Evolutionary conservation across 495 filamentous ascomycete species (phyloP), one percentile per base, ranked within the genome.

Genomic region (Bryoglossum gracile): DNA sequence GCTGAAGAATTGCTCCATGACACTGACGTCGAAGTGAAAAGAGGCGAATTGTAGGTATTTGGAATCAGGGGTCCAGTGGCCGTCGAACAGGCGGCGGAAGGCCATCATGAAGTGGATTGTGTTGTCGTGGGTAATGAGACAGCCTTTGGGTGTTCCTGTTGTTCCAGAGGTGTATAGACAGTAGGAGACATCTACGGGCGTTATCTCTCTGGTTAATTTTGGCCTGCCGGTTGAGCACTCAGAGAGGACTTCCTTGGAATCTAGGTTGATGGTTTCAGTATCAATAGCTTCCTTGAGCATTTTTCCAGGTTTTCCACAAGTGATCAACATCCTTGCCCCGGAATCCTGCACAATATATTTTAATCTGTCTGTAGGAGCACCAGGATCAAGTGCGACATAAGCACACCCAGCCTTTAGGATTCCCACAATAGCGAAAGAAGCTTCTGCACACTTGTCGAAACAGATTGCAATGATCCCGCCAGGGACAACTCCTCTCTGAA

Each of bases 1-100:
- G 40, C 77, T 87, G 86, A 86, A 92, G 62, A 85, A 94, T 54
- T 91, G 87, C 61, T 94, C 88, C 13, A 92, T 68, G 4, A 92
- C 84, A 22, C 84, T 87, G 17, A 92, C 87, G 55, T 94, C 87
- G 50, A 94, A 94, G 60, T 91, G 87, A 45, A 89, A 85, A 0
- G 86, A 87, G 5, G 88, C 88, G 57, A 94, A 94, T 61, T 94
- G 87, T 11, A 94, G 68, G 79, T 84, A 92, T 38, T 80, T 73
- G 1, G 87, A 91, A 11, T 76, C 59, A 3, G 63, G 51, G 50
- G 80, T 71, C 87, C 87, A 89, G 50, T 80, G 81, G 1, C 70
- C 76, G 6, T 59, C 45, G 55, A 90, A 89, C 3, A 90, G 68
- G n/a, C 73, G 57, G 51, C 78, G 72, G 62, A 90, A 89, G 3